Percentiles rank a stretch among this genome's conserved stretches.
Evolutionary conservation across 2,329 filamentous ascomycete genomes (phyloP).

Genomic region (Lecanicillium sp.): DNA sequence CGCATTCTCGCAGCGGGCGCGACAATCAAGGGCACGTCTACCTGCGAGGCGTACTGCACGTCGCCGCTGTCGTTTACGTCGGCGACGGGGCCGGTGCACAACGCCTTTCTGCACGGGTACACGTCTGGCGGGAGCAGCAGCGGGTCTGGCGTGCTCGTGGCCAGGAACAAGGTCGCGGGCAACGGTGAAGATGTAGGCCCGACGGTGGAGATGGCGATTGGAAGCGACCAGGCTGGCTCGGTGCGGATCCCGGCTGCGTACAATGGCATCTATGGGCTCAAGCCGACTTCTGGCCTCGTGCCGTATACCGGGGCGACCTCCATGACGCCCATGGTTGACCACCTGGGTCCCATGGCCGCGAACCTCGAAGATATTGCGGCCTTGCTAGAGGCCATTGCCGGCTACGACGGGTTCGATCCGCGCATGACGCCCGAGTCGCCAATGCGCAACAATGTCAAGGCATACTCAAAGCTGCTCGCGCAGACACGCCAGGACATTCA

Average conservation of each 20-base stretch:
- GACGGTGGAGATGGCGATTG: constrained; percentile 18
- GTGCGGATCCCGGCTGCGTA: constrained; percentile 22
- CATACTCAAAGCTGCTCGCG: constrained; percentile 20
- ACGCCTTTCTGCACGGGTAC: constrained; percentile 16
- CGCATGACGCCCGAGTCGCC: constrained; percentile 32
- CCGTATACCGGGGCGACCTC: constrained; percentile 35
- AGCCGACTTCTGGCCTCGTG: constrained; percentile 32
- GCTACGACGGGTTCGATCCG: constrained; percentile 36
- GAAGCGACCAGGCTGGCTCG: constrained; percentile 23
- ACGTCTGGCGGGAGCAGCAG: constrained; percentile 22
- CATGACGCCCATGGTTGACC: constrained; percentile 34
- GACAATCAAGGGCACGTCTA: constrained; percentile 17
- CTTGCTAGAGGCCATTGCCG: constrained; percentile 31
- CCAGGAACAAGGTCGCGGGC: constrained; percentile 11
- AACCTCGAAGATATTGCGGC: constrained; percentile 31
- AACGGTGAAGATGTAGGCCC: constrained; percentile 5
- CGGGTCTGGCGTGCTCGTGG: constrained; percentile 22
- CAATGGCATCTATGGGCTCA: constrained; percentile 26
- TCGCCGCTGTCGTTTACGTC: constrained; percentile 20
- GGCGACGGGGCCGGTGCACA: constrained; percentile 19
- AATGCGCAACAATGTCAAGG: constrained; percentile 22
- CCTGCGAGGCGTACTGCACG: constrained; percentile 22
- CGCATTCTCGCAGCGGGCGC: constrained; percentile 18
- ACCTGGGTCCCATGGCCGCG: constrained; percentile 33
- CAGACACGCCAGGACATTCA: constrained; percentile 8